Conservation (phyloP, 306 rosid species). For the Crotalaria pallida region DNA sequence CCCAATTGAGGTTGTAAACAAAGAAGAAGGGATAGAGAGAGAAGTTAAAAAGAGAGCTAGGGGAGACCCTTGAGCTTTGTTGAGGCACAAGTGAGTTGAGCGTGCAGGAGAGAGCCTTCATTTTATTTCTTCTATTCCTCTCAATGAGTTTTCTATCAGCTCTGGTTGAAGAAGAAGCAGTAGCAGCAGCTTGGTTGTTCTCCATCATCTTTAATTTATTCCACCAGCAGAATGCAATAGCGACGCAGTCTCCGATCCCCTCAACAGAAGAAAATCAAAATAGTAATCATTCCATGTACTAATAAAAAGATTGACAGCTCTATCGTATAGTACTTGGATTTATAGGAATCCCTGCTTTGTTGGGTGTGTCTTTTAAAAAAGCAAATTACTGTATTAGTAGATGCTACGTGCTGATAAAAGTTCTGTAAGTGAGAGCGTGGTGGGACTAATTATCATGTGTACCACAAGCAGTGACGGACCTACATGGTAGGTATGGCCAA, state of each 20-base stretch:
- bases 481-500: too few relatives aligned
- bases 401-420: conserved; percentile 21
- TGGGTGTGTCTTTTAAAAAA: conserved; percentile 28
- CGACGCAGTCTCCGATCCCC: too few relatives aligned
- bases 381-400: conserved; percentile 13
- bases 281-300: neutral
- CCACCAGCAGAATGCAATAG: neutral
- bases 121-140: conserved; percentile 61
- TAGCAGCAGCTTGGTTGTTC: conserved; percentile 43
- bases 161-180: conserved; percentile 38
- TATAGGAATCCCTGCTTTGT: conserved; percentile 1
- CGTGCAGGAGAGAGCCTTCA: conserved; percentile 53
- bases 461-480: too few relatives aligned
- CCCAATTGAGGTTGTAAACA: too few relatives aligned
- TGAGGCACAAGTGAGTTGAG: conserved; percentile 59
- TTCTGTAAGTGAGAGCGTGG: neutral
- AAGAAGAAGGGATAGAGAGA: neutral
- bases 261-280: neutral
- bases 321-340: conserved; percentile 3
- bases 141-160: conserved; percentile 60
- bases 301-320: neutral
- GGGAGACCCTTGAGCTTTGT: conserved; percentile 39
- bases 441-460: too few relatives aligned
- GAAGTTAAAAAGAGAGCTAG: neutral
- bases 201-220: conserved; percentile 35